A percentile compares a stretch with the other conserved stretches of the same genome.
Evolutionary conservation across 2,329 filamentous ascomycete genomes (phyloP).

Genomic region (Chaetomium globosum): DNA sequence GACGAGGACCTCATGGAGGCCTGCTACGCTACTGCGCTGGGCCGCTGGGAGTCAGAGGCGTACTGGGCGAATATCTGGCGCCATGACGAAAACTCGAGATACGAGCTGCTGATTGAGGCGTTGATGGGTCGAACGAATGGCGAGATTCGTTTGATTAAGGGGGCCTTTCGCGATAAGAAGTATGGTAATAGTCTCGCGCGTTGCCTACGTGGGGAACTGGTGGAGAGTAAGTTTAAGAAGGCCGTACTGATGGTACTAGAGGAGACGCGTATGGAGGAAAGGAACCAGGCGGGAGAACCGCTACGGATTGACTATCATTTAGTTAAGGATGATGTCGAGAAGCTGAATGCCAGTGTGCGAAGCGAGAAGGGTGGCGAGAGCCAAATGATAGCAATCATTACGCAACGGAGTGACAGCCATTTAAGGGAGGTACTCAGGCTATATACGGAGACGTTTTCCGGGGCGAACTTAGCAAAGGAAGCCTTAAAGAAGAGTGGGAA

Average conservation of each 20-base stretch:
- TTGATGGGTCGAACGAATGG: conserved; percentile 87
- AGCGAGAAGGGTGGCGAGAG: conserved; percentile 84
- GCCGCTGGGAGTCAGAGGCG: conserved; percentile 87
- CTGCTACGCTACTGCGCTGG: conserved; percentile 85
- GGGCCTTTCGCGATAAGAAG: conserved; percentile 89
- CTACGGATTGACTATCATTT: conserved; percentile 61
- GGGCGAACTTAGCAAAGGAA: conserved; percentile 81
- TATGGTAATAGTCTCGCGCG: conserved; percentile 78
- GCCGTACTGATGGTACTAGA: conserved; percentile 84
- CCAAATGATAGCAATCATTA: conserved; percentile 82
- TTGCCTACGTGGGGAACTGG: conserved; percentile 91
- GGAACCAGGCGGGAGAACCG: conserved; percentile 64
- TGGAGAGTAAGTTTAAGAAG: conserved; percentile 93
- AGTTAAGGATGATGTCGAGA: conserved; percentile 71
- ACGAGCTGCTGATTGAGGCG: conserved; percentile 88
- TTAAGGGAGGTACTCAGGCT: conserved; percentile 74
- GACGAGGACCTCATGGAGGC: conserved; percentile 82
- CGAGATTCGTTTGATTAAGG: conserved; percentile 86
- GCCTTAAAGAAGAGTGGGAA: conserved; percentile 88
- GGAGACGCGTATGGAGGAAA: conserved; percentile 80
- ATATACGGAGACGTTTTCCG: conserved; percentile 70
- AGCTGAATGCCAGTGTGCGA: conserved; percentile 68
- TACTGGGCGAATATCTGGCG: conserved; percentile 99
- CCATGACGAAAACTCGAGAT: conserved; percentile 78
- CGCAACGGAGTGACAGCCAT: conserved; percentile 78